These are phyloP conservation scores for Dichomitus squalens DNA, from an alignment of 1,284 basidiomycete genomes.

Conservation along the genomic window DNA sequence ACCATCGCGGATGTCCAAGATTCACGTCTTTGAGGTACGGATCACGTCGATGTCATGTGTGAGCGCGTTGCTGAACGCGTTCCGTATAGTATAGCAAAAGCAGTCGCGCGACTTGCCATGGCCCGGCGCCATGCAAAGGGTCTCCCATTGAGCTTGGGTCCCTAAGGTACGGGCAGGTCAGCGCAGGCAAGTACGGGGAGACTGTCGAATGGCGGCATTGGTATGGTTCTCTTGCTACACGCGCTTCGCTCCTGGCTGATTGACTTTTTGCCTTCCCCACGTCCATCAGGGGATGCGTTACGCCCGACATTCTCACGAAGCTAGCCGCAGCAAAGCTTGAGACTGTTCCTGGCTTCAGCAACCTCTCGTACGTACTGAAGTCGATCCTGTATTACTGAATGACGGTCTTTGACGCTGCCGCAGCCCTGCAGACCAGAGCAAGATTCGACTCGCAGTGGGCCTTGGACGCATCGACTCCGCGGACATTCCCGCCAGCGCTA, in stretches of 20 bases:
- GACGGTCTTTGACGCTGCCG: not conserved
- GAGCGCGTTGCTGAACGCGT: not conserved
- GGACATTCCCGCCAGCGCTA: constrained; percentile 45
- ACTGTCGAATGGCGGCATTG: constrained; percentile 75
- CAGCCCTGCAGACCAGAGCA: constrained; percentile 61
- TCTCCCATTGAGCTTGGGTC: constrained; percentile 52
- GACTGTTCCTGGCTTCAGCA: constrained; percentile 50
- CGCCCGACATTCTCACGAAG: constrained; percentile 51
- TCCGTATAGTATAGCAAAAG: constrained; percentile 67
- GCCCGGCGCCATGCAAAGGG: constrained; percentile 59
- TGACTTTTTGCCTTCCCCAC: not conserved
- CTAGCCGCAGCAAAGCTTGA: constrained; percentile 49
- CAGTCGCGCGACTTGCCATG: constrained; percentile 66
- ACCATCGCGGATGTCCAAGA: constrained; percentile 19
- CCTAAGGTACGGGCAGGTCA: constrained; percentile 62
- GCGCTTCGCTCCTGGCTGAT: constrained; percentile 3
- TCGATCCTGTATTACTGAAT: not conserved
- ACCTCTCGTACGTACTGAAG: constrained; percentile 46
- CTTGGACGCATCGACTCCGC: constrained; percentile 51
- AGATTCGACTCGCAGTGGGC: constrained; percentile 59
- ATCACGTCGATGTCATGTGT: not conserved
- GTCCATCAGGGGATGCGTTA: constrained; percentile 67
- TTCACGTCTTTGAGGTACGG: constrained; percentile 27
- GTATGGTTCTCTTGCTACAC: constrained; percentile 38
- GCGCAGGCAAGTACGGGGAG: constrained; percentile 52